These are phyloP conservation scores for Auriscalpium orientale DNA, from an alignment of 768 basidiomycete genomes.

Conservation along the genomic window DNA sequence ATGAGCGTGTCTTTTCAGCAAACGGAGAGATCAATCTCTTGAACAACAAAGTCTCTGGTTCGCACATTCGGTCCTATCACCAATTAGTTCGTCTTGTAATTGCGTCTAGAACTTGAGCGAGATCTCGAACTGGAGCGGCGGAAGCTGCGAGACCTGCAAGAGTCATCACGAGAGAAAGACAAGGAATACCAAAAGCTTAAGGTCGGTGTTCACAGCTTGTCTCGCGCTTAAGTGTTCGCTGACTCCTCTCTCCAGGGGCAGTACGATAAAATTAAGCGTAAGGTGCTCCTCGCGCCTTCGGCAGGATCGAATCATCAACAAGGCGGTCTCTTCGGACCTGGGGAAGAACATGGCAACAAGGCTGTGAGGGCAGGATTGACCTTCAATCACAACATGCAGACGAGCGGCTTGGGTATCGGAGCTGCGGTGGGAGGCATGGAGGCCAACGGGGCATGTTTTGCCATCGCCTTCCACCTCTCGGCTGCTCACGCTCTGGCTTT, in stretches of 20 bases:
- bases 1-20: conserved; percentile 33
- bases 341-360: conserved; percentile 11
- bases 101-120: conserved; percentile 60
- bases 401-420: conserved; percentile 36
- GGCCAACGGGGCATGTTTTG: conserved; percentile 43
- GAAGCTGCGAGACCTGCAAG: conserved; percentile 67
- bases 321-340: conserved; percentile 1
- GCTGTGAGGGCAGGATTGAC: conserved; percentile 14
- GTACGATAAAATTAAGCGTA: conserved; percentile 79
- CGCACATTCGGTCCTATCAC: neutral
- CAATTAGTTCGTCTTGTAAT: neutral
- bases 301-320: conserved; percentile 1
- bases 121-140: conserved; percentile 76
- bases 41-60: conserved; percentile 61
- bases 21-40: conserved; percentile 70
- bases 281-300: conserved; percentile 47
- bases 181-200: conserved; percentile 87
- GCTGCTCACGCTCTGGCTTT: neutral
- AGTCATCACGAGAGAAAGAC: conserved; percentile 66
- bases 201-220: conserved; percentile 28
- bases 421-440: conserved; percentile 62
- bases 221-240: neutral
- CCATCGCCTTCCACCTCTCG: conserved; percentile 1
- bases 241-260: conserved; percentile 40
- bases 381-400: conserved; percentile 16